Conservation (phyloP, 768 basidiomycete species). For the Hericium coralloides region DNA sequence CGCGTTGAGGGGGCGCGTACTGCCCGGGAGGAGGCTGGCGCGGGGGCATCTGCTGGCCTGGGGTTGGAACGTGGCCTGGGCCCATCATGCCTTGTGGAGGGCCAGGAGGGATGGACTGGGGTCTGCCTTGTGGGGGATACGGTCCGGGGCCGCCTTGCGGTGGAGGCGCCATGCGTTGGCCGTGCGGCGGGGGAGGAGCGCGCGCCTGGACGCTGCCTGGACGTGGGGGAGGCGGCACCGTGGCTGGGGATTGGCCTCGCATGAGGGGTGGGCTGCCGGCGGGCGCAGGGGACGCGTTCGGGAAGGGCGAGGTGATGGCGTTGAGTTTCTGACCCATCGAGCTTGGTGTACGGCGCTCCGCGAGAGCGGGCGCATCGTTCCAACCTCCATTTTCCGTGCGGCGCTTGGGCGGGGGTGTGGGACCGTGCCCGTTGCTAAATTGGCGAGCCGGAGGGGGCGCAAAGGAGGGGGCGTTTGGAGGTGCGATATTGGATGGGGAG, state of each 20-base stretch:
- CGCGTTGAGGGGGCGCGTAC: constrained; percentile 21
- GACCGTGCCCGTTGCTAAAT: constrained; percentile 29
- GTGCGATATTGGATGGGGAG: constrained; percentile 18
- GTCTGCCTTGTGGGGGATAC: constrained; percentile 1
- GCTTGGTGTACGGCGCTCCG: constrained; percentile 43
- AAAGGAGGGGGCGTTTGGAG: constrained; percentile 23
- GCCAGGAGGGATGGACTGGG: not conserved
- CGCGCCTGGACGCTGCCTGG: constrained; percentile 42
- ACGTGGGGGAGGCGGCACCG: constrained; percentile 48
- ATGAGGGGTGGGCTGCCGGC: constrained; percentile 4
- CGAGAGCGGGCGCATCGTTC: constrained; percentile 76
- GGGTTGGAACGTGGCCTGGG: constrained; percentile 1
- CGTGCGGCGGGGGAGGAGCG: constrained; percentile 5
- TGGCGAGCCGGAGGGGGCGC: constrained; percentile 35
- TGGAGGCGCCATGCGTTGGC: not conserved
- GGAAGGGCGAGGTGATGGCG: constrained; percentile 86
- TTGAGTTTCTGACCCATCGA: constrained; percentile 44
- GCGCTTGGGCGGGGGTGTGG: constrained; percentile 42
- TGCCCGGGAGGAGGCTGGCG: constrained; percentile 31
- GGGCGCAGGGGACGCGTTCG: constrained; percentile 32
- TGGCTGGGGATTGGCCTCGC: constrained; percentile 31
- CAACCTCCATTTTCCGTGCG: constrained; percentile 70
- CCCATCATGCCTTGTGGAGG: not conserved
- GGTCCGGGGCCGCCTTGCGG: constrained; percentile 2
- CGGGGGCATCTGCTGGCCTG: constrained; percentile 10